A percentile compares a stretch with the other conserved stretches of the same genome.
Conservation (phyloP, 164 flowering plant species). For the Kingdonia uniflora region DNA sequence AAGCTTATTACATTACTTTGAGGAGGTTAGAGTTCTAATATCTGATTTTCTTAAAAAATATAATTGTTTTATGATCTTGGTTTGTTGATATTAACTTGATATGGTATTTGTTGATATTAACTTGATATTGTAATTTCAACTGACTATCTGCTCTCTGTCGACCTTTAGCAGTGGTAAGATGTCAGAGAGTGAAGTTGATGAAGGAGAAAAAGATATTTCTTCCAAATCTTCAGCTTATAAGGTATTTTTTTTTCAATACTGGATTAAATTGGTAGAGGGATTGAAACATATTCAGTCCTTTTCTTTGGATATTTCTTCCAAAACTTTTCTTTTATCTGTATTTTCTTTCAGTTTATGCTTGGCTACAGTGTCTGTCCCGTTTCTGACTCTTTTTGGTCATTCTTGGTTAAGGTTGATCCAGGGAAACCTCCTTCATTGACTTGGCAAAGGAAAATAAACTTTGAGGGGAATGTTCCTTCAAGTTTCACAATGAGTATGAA, state of each 20-base stretch:
- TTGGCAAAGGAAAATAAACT: conserved; percentile 59
- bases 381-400: neutral
- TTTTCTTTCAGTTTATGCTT: neutral
- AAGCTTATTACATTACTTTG: too few relatives aligned
- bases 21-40: too few relatives aligned
- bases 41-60: too few relatives aligned
- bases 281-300: neutral
- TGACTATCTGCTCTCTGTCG: neutral
- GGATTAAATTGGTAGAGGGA: neutral
- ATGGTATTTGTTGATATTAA: too few relatives aligned
- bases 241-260: conserved; percentile 1
- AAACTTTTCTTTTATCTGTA: conserved; percentile 1
- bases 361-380: neutral
- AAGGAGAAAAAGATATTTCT: conserved; percentile 5
- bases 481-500: conserved; percentile 29
- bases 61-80: too few relatives aligned
- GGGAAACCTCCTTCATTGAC: conserved; percentile 54
- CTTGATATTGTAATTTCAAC: too few relatives aligned
- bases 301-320: neutral
- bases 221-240: conserved; percentile 1
- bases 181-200: conserved; percentile 12
- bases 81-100: too few relatives aligned
- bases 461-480: conserved; percentile 30
- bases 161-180: conserved; percentile 7
- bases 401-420: conserved; percentile 45